These are phyloP conservation scores for Bombardia bombarda DNA, from an alignment of 495 filamentous ascomycete genomes.

Conservation along the genomic window DNA sequence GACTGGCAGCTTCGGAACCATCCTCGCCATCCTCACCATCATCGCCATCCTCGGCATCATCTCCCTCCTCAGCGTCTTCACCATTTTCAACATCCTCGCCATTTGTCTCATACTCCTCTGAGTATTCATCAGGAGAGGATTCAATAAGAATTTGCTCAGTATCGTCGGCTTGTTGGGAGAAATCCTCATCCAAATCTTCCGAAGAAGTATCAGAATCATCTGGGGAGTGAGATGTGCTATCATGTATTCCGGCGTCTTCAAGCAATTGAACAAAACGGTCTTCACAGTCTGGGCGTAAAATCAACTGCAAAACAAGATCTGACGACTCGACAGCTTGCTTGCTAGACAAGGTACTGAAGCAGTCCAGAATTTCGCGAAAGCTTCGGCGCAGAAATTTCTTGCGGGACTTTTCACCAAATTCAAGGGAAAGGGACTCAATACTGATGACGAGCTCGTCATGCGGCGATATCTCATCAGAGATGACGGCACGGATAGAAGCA, in stretches of 20 bases:
- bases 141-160: no score
- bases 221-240: conserved; percentile 1
- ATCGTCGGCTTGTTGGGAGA: neutral
- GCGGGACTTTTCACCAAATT: conserved; percentile 51
- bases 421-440: conserved; percentile 59
- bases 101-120: conserved; percentile 7
- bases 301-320: conserved; percentile 11
- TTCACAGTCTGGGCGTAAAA: conserved; percentile 18
- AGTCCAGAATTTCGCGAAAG: conserved; percentile 39
- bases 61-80: conserved; percentile 1
- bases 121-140: neutral
- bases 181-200: conserved; percentile 4
- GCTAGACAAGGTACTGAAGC: conserved; percentile 7
- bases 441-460: conserved; percentile 64
- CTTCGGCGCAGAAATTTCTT: conserved; percentile 18
- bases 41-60: conserved; percentile 14
- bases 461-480: conserved; percentile 56
- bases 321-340: conserved; percentile 7
- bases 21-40: neutral
- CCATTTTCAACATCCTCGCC: conserved; percentile 14
- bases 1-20: conserved; percentile 7
- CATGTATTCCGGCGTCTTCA: conserved; percentile 6
- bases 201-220: conserved; percentile 4
- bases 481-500: conserved; percentile 53
- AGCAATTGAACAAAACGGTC: conserved; percentile 20